These are phyloP conservation scores for Acacia confusa DNA, from an alignment of 306 rosid species.

Conservation along the genomic window DNA sequence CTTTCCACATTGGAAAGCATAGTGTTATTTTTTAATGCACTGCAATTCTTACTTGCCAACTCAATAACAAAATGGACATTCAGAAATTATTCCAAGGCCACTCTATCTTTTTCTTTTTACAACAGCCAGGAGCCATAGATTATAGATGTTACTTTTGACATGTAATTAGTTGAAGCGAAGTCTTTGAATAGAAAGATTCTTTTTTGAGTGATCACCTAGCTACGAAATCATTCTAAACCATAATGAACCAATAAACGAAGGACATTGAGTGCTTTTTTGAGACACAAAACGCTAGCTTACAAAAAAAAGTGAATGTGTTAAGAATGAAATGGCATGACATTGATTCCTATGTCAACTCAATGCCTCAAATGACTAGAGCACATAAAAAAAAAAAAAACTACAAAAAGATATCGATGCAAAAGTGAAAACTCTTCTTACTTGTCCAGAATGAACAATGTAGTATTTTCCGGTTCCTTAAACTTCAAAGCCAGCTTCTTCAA, in stretches of 20 bases:
- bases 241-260: neutral
- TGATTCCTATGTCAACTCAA: neutral
- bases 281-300: neutral
- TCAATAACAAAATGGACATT: neutral
- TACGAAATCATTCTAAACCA: neutral
- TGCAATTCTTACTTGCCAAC: neutral
- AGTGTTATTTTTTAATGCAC: neutral
- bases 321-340: neutral
- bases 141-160: neutral
- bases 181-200: neutral
- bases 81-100: conserved; percentile 5
- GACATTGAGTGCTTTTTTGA: neutral
- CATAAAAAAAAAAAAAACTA: neutral
- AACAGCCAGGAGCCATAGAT: neutral
- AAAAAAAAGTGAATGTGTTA: neutral
- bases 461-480: conserved; percentile 86
- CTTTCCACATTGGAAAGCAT: neutral
- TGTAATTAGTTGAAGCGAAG: neutral
- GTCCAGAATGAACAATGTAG: conserved; percentile 91
- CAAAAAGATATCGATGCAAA: conserved; percentile 10
- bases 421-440: conserved; percentile 61
- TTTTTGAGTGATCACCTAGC: neutral
- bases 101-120: neutral
- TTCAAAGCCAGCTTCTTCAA: conserved; percentile 75
- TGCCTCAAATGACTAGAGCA: neutral